Percentiles rank a stretch among this genome's conserved stretches.
phyloP scores from a whole-genome alignment of 2,329 filamentous ascomycete species.

The Fusarium haematococcum region DNA sequence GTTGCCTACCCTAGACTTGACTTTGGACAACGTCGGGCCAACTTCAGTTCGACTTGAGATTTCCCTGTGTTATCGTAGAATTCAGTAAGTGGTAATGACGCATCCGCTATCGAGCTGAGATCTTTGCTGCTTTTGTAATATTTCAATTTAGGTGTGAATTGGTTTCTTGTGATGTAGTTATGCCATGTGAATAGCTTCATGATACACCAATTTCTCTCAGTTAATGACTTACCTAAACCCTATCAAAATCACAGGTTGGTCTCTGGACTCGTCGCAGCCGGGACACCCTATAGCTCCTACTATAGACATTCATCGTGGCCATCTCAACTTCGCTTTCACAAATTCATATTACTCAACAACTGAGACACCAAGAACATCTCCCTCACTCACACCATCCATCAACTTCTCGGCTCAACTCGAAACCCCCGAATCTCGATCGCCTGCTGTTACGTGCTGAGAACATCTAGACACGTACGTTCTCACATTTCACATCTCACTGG shows the following conservation, averaged over 20 bases:
- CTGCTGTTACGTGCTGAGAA: background rate
- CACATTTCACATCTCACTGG: background rate
- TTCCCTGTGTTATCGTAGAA: too few relatives aligned
- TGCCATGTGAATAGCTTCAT: background rate
- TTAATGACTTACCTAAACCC: background rate
- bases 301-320: background rate
- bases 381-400: background rate
- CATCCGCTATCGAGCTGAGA: too few relatives aligned
- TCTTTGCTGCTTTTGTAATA: too few relatives aligned
- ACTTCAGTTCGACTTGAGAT: background rate
- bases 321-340: background rate
- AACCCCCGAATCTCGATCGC: background rate
- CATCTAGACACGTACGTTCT: background rate
- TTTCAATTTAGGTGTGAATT: background rate
- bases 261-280: fast-evolving
- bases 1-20: background rate
- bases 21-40: background rate
- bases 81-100: too few relatives aligned
- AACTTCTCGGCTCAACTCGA: background rate
- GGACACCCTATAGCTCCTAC: background rate
- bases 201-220: background rate
- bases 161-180: background rate
- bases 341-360: background rate
- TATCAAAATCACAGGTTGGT: too few relatives aligned
- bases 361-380: background rate